phyloP scores from a whole-genome alignment of 352 stramenopile genomes.

The Thraustochytrium striatum region DNA sequence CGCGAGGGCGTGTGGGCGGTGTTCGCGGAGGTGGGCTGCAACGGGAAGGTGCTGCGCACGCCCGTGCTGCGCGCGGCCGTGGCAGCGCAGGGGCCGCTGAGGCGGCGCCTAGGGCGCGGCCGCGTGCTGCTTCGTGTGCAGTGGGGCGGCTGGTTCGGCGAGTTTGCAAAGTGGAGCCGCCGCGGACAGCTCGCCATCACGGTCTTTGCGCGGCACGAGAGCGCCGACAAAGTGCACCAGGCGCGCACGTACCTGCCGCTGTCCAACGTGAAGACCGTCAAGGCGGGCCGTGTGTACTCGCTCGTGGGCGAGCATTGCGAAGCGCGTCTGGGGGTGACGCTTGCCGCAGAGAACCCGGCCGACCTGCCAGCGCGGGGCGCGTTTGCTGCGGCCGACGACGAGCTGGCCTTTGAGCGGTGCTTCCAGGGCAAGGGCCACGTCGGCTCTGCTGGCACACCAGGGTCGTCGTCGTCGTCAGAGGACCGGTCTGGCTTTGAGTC shows the following conservation, averaged over 20 bases:
- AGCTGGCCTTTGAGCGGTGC: not conserved
- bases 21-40: constrained; percentile 7
- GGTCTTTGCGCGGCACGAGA: not conserved
- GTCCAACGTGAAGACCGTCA: constrained; percentile 4
- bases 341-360: not conserved
- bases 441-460: too few species aligned
- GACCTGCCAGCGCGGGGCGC: not conserved
- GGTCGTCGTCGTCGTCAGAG: too few species aligned
- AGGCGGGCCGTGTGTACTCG: not conserved
- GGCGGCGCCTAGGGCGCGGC: not conserved
- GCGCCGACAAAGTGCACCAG: not conserved
- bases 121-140: not conserved
- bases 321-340: not conserved
- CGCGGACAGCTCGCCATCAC: not conserved
- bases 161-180: constrained; percentile 1
- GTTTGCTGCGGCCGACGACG: not conserved
- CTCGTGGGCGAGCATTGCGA: constrained; percentile 12
- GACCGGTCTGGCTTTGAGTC: too few species aligned
- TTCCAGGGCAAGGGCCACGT: too few species aligned
- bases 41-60: not conserved
- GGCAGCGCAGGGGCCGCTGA: not conserved
- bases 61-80: not conserved
- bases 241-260: not conserved
- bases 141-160: constrained; percentile 3
- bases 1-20: constrained; percentile 8